Conservation (phyloP, 208 protist species). For the Herpetomonas muscarum region DNA sequence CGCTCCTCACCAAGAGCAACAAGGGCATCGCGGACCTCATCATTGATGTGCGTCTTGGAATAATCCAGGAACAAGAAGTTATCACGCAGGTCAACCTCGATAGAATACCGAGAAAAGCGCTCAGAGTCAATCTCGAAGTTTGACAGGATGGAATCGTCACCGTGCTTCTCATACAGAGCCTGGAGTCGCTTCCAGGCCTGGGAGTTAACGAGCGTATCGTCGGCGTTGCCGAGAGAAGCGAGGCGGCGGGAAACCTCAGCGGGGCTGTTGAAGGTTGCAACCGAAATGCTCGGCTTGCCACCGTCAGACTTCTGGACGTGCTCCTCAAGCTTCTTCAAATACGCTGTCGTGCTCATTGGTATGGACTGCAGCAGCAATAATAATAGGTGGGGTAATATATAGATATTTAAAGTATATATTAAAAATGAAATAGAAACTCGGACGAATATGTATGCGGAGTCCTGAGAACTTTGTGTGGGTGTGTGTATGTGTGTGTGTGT, state of each 20-base stretch:
- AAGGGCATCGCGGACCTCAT: slow-evolving; percentile 90
- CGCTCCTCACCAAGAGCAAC: slow-evolving; percentile 76
- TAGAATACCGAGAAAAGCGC: slow-evolving; percentile 63
- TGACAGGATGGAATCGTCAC: slow-evolving; percentile 53
- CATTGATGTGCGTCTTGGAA: slow-evolving; percentile 94
- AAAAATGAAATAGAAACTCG: neutral
- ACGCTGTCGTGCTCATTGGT: slow-evolving; percentile 35
- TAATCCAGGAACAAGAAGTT: slow-evolving; percentile 95
- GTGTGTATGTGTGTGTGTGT: too few relatives aligned
- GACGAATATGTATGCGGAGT: neutral
- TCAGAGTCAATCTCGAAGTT: slow-evolving; percentile 60
- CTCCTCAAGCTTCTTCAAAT: slow-evolving; percentile 29
- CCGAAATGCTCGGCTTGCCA: slow-evolving; percentile 44
- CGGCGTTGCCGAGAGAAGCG: slow-evolving; percentile 18
- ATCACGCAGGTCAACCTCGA: slow-evolving; percentile 56
- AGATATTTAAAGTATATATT: neutral
- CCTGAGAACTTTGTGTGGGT: too few relatives aligned
- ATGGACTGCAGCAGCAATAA: neutral
- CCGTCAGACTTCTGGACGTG: slow-evolving; percentile 34
- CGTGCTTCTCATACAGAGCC: slow-evolving; percentile 62
- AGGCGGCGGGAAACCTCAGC: slow-evolving; percentile 49
- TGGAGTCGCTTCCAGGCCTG: slow-evolving; percentile 57
- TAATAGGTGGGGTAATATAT: neutral
- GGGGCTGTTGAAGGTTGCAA: slow-evolving; percentile 55
- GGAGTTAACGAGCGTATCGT: slow-evolving; percentile 40